Percentiles rank a stretch among this genome's conserved stretches.
Evolutionary conservation across 1,284 basidiomycete species (phyloP).

Genomic region (Leccinum griseonigrum): DNA sequence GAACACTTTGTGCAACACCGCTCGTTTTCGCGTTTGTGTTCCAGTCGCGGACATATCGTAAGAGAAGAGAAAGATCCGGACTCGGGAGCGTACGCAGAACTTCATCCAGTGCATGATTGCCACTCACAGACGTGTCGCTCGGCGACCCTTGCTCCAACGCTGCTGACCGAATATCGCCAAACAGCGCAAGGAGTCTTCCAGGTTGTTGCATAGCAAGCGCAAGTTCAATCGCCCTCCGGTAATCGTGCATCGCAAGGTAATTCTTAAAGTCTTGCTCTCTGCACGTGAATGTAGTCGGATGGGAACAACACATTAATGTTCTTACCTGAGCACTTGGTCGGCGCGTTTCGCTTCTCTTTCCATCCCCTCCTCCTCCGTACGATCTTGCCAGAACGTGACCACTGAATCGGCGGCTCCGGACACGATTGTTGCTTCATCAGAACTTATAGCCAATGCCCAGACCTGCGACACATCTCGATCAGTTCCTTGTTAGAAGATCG

Average conservation of each 20-base stretch:
- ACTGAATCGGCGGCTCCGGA: conserved; percentile 95
- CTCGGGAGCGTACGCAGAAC: conserved; percentile 73
- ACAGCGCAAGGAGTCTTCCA: conserved; percentile 80
- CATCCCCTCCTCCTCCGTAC: conserved; percentile 75
- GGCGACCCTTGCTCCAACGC: conserved; percentile 20
- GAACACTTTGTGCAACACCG: conserved; percentile 80
- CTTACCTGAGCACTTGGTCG: conserved; percentile 76
- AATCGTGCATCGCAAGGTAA: conserved; percentile 86
- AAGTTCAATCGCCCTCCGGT: conserved; percentile 86
- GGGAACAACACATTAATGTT: conserved; percentile 15
- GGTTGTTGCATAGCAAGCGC: conserved; percentile 94
- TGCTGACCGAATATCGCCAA: conserved; percentile 59
- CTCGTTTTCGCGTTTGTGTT: conserved; percentile 89
- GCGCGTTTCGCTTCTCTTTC: conserved; percentile 73
- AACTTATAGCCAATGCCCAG: conserved; percentile 85
- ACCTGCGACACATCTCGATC: conserved; percentile 50
- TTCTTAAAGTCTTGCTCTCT: conserved; percentile 97
- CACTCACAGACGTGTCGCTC: conserved; percentile 49
- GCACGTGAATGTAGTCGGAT: conserved; percentile 10
- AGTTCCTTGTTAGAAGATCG: neutral
- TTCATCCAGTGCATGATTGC: conserved; percentile 72
- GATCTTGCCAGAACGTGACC: conserved; percentile 93
- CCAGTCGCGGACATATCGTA: conserved; percentile 89
- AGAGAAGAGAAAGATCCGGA: conserved; percentile 76
- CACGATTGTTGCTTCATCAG: conserved; percentile 78